Evolutionary conservation across 208 protist genomes (phyloP), one percentile per base, ranked within the genome.

Genomic region (Crithidia fasciculata): DNA sequence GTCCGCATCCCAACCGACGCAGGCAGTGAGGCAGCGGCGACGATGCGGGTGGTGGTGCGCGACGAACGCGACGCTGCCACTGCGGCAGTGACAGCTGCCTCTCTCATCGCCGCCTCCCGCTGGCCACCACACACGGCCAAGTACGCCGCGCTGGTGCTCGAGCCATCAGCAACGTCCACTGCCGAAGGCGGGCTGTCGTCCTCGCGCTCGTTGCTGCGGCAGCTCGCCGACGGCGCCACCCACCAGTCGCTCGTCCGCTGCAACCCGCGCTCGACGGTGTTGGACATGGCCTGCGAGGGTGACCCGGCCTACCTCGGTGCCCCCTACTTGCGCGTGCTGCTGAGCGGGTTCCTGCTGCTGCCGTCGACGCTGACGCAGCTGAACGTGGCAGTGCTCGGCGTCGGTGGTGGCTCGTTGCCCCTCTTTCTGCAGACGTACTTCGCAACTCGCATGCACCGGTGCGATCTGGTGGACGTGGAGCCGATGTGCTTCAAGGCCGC

Each of bases 391-490:
- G 81, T 95, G 56, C 83, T 96, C 43, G 92, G 92, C 28, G 87
- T 95, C 10, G 92, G 87, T 47, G 92, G 90, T 13, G 92, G 92
- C 18, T 85, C 88, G 4, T 69, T 96, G 19, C 86, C 92, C 0
- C 74, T 85, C 49, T 96, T 96, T 69, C 62, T 95, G 28, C 88
- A 92, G 79, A 71, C 74, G 6, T 87, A 90, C 77, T 94, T 93
- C 44, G 82, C 78, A 3, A 76, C 72, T 18, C 72, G 79, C 13
- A 73, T 95, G 12, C 59, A 59, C 53, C 71, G 71, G 36, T 76
- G 94, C 50, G 90, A 95, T 70, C 69, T 96, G 13, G 92, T 96
- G 12, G 92, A 96, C 62, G 72, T 92, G 9, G 89, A 96, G 76
- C 88, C 88, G 6, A 69, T 72, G 69, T 92, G 85, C 66, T 86